Conservation (phyloP, 768 basidiomycete species). For the Naganishia vaughanmartiniae region DNA sequence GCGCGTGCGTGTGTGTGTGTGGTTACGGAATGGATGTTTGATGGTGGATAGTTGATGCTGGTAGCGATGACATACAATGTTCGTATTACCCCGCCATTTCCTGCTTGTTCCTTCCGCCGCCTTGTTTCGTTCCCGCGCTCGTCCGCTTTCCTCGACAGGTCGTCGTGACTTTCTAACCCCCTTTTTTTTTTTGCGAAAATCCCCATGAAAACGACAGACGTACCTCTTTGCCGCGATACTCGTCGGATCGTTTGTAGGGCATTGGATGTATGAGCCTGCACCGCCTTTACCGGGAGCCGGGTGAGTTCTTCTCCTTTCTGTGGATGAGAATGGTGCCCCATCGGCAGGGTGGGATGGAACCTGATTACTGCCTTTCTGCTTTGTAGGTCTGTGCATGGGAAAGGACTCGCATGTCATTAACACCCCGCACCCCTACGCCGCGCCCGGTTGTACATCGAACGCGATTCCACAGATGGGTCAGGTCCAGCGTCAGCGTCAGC, state of each 20-base stretch:
- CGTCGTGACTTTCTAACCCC: too few species aligned
- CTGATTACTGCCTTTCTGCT: neutral
- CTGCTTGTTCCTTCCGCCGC: neutral
- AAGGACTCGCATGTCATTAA: conserved; percentile 16
- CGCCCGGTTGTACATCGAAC: too few species aligned
- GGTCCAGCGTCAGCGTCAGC: too few species aligned
- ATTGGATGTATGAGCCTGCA: conserved; percentile 68
- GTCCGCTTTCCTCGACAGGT: too few species aligned
- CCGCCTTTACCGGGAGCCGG: conserved; percentile 60
- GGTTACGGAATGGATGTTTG: too few species aligned
- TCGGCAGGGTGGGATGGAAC: neutral
- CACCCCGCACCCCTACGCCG: too few species aligned
- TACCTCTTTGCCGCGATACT: conserved; percentile 82
- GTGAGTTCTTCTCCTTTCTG: neutral
- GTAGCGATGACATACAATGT: conserved; percentile 98
- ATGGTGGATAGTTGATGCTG: conserved; percentile 62
- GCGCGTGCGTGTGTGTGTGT: too few species aligned
- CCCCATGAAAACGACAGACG: too few species aligned
- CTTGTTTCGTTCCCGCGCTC: neutral
- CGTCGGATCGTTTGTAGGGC: conserved; percentile 75
- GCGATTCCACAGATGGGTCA: too few species aligned
- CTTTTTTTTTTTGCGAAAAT: too few species aligned
- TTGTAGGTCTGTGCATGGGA: neutral
- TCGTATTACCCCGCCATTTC: conserved; percentile 43
- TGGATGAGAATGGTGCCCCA: neutral